Evolutionary conservation across 2,329 filamentous ascomycete species (phyloP).

Genomic region (Alternaria atra): DNA sequence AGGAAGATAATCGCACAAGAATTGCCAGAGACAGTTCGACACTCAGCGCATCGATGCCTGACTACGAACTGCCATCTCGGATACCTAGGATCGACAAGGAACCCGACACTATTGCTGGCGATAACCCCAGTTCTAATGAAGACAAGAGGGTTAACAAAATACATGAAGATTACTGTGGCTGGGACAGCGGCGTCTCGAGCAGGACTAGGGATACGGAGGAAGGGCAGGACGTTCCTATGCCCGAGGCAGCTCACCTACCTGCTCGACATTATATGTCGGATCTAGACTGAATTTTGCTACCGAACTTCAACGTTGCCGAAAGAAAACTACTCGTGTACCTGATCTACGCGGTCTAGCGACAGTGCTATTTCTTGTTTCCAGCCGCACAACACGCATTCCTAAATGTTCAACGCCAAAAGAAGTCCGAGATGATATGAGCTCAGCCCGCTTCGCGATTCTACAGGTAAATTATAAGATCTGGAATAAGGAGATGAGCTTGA

Average conservation of each 20-base stretch:
- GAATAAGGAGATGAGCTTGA: background rate
- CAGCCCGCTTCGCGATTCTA: background rate
- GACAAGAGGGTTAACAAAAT: too few species aligned
- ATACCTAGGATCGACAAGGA: background rate
- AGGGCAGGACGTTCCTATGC: background rate
- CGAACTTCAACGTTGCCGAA: background rate
- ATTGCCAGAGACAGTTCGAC: slow-evolving; percentile 19
- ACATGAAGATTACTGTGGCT: background rate
- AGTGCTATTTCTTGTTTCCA: background rate
- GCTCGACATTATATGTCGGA: background rate
- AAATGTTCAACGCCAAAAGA: background rate
- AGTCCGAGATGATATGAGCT: too few species aligned
- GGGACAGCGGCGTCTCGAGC: background rate
- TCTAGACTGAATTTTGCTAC: background rate
- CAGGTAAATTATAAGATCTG: background rate
- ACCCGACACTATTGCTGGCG: too few species aligned
- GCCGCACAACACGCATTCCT: background rate
- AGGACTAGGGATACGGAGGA: background rate
- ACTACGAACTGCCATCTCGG: background rate
- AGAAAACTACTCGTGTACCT: background rate
- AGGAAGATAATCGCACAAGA: slow-evolving; percentile 6
- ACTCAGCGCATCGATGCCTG: slow-evolving; percentile 7
- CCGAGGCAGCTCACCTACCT: background rate
- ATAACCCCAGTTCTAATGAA: background rate
- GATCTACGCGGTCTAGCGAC: background rate